Conservation (phyloP, 2,329 filamentous ascomycete genomes). For the Calonectria henricotiae region DNA sequence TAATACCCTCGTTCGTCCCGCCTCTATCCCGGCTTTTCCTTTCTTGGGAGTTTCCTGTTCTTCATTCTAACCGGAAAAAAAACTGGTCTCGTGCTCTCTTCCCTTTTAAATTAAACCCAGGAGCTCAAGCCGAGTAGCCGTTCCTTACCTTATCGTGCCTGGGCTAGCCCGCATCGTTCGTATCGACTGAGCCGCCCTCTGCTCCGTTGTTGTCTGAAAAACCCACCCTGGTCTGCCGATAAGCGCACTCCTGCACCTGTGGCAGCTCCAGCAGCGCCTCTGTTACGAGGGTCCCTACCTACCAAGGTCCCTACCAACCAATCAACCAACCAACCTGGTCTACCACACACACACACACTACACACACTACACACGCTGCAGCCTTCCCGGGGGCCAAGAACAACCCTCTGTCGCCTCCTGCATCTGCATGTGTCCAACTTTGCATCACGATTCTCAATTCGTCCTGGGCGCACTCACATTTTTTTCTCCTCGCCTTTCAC, state of each 20-base stretch:
- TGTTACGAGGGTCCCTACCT: conserved; percentile 5
- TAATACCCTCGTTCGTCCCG: conserved; percentile 16
- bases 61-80: conserved; percentile 11
- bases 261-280: conserved; percentile 18
- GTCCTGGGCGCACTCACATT: conserved; percentile 37
- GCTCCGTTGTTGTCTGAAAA: conserved; percentile 3
- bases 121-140: conserved; percentile 34
- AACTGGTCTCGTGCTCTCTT: conserved; percentile 30
- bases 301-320: neutral
- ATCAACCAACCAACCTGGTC: neutral
- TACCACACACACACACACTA: neutral
- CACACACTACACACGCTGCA: neutral
- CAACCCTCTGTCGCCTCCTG: conserved; percentile 45
- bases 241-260: conserved; percentile 46
- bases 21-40: conserved; percentile 1
- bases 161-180: conserved; percentile 24
- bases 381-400: conserved; percentile 41
- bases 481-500: conserved; percentile 30
- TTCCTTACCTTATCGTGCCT: conserved; percentile 38
- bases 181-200: conserved; percentile 29
- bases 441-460: conserved; percentile 40
- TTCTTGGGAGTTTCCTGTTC: neutral
- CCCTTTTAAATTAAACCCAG: conserved; percentile 13
- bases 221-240: conserved; percentile 43
- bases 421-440: conserved; percentile 46